Base-by-base conservation (phyloP, 1,139 yeast species). In the Candida sanyaensis region DNA sequence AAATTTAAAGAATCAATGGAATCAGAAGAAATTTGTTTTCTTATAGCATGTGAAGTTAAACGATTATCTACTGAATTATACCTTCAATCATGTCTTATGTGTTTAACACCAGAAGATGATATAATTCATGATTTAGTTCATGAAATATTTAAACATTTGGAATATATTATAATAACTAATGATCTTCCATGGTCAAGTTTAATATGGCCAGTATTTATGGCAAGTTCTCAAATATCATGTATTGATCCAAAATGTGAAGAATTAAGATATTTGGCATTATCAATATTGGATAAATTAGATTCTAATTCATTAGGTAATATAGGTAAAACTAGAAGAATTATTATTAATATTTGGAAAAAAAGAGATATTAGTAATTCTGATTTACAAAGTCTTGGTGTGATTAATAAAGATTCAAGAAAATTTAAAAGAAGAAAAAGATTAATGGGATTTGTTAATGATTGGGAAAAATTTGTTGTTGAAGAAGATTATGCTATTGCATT, bases 401-500 rank as follows among this genome's bases (percentile, higher is more conserved):
- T 53, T 12, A 45, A 53, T 33, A 50, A 51, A 28, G 41, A 29
- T 29, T 26, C 48, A 10, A 45, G 48, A 21, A 49, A 43, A 37
- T 49, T 38, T 11, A 45, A 34, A 33, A 50, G 46, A 43, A 45
- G 50, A 39, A 52, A 48, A 33, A 49, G 40, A 31, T 46, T 50
- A 30, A 41, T 62, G 51, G 66, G 66, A 9, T 54, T 54, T 42
- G 50, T 31, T 11, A 67, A 67, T 50, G 72, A 67, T 45, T 67
- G 72, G 72, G 71, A 67, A 41, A 54, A 43, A 23, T 65, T 51
- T 51, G 69, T 66, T 2, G 68, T 62, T 26, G 64, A 67, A 46
- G 58, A 59, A 47, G 58, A 59, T 29, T 60, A 58, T 44, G 58
- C 54, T 6, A 59, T 67, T 34, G 64, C 71, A 2, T 55, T 67